Percentiles rank a stretch among this genome's conserved stretches.
Conservation (phyloP, 1,284 basidiomycete genomes). For the Austroboletus rostrupii region DNA sequence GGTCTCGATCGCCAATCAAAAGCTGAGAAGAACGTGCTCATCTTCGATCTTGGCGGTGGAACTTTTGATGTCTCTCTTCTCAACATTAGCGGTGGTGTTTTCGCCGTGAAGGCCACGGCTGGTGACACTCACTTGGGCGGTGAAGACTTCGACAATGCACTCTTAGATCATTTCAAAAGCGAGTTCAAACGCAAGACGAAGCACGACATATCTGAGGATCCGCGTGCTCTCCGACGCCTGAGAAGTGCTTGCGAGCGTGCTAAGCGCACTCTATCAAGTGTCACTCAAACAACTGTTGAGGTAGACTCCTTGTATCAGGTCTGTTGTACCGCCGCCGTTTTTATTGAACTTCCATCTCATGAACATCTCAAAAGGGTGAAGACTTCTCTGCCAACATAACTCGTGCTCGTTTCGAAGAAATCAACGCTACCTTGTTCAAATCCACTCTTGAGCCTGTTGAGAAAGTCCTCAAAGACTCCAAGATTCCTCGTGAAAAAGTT, state of each 20-base stretch:
- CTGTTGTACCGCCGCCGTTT: constrained; percentile 22
- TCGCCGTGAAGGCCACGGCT: constrained; percentile 96
- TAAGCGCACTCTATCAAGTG: constrained; percentile 97
- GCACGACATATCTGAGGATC: constrained; percentile 92
- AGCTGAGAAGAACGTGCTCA: constrained; percentile 96
- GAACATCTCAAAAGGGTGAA: constrained; percentile 52
- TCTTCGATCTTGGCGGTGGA: constrained; percentile 99
- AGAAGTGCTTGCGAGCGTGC: constrained; percentile 98
- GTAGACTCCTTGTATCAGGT: constrained; percentile 98
- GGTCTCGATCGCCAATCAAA: constrained; percentile 89
- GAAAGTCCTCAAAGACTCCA: constrained; percentile 98
- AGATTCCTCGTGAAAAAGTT: constrained; percentile 95
- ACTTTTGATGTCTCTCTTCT: constrained; percentile 98
- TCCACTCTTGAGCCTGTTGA: constrained; percentile 97
- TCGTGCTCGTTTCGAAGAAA: constrained; percentile 99
- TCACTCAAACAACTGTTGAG: constrained; percentile 97
- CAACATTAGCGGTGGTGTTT: constrained; percentile 95
- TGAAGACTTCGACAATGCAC: constrained; percentile 97
- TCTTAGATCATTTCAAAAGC: constrained; percentile 96
- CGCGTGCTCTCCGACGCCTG: constrained; percentile 93
- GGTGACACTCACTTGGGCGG: constrained; percentile 98
- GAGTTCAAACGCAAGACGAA: constrained; percentile 99
- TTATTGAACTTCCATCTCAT: constrained; percentile 10
- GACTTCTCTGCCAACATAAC: constrained; percentile 97
- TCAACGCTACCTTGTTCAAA: constrained; percentile 93